A percentile compares a stretch with the other conserved stretches of the same genome.
These are phyloP conservation scores for Globisporangium splendens DNA, from an alignment of 352 stramenopile species.

Conservation along the genomic window DNA sequence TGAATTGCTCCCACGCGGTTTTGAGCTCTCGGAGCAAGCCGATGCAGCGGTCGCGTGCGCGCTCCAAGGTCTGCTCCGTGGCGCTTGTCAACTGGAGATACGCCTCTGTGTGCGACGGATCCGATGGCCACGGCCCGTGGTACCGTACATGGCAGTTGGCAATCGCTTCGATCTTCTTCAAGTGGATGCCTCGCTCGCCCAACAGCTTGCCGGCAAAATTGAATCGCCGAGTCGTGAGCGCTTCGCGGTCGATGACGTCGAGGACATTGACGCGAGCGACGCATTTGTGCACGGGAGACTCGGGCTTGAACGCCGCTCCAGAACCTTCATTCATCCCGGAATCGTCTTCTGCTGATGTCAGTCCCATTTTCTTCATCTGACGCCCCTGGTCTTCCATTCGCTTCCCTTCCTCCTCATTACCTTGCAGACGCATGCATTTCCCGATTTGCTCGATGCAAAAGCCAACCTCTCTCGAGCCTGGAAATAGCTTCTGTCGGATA, in stretches of 20 bases:
- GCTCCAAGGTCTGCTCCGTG: slow-evolving; percentile 16
- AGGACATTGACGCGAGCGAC: slow-evolving; percentile 22
- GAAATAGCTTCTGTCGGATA: slow-evolving; percentile 72
- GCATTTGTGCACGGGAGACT: slow-evolving; percentile 11
- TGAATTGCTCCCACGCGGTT: slow-evolving; percentile 20
- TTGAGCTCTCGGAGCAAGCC: slow-evolving; percentile 15
- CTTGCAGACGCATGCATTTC: slow-evolving; percentile 58
- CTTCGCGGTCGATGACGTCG: slow-evolving; percentile 28
- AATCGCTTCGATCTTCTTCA: slow-evolving; percentile 59
- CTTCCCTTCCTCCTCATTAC: slow-evolving; percentile 59
- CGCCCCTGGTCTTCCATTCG: slow-evolving; percentile 45
- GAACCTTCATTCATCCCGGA: slow-evolving; percentile 2
- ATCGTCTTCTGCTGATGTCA: slow-evolving; percentile 24
- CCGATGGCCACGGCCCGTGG: slow-evolving; percentile 12
- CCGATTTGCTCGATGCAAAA: slow-evolving; percentile 85
- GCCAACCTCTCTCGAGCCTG: slow-evolving; percentile 68
- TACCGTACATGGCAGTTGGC: slow-evolving; percentile 24
- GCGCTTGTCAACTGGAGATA: slow-evolving; percentile 13
- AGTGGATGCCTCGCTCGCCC: slow-evolving; percentile 54
- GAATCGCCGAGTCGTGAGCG: slow-evolving; percentile 52
- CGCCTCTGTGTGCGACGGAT: slow-evolving; percentile 8
- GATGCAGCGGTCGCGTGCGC: slow-evolving; percentile 15
- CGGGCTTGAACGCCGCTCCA: slow-evolving; percentile 4
- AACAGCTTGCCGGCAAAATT: slow-evolving; percentile 61
- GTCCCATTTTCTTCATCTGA: slow-evolving; percentile 58